Percentiles rank a stretch among this genome's conserved stretches.
These are phyloP conservation scores for Phascolomyces articulosus DNA, from an alignment of 371 early-diverging fungal genomes.

Conservation along the genomic window DNA sequence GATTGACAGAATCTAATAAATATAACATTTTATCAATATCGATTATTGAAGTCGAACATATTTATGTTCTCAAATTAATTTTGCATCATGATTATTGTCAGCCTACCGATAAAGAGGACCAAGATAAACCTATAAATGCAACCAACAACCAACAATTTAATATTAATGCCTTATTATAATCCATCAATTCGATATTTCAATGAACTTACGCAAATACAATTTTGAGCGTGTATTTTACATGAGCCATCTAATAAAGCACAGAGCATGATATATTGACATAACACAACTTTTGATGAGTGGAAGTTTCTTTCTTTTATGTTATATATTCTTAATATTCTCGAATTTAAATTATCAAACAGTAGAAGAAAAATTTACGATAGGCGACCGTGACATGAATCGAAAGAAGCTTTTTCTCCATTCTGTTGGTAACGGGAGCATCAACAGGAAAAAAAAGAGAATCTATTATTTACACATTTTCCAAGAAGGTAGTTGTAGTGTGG, in stretches of 20 bases:
- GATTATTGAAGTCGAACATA: too few relatives aligned
- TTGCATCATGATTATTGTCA: not conserved
- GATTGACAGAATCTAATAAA: slow-evolving; percentile 16
- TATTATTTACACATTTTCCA: not conserved
- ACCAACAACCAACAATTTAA: not conserved
- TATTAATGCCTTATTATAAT: not conserved
- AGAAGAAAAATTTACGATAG: not conserved
- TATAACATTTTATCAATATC: not conserved
- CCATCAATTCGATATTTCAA: too few relatives aligned
- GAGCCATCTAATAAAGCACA: not conserved
- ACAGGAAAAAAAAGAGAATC: slow-evolving; percentile 11
- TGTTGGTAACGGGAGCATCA: slow-evolving; percentile 20
- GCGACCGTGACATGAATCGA: slow-evolving; percentile 8
- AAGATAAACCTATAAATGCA: slow-evolving; percentile 13
- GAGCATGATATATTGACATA: too few relatives aligned
- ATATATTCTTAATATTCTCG: too few relatives aligned
- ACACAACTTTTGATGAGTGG: too few relatives aligned
- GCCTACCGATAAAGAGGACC: slow-evolving; percentile 16
- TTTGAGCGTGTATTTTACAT: slow-evolving; percentile 12
- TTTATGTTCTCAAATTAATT: too few relatives aligned
- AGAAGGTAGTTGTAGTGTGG: too few relatives aligned
- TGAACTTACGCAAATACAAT: slow-evolving; percentile 20
- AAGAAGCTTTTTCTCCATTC: slow-evolving; percentile 8
- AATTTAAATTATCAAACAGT: too few relatives aligned
- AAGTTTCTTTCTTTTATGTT: too few relatives aligned